These are phyloP conservation scores for Tilletiopsis washingtonensis DNA, from an alignment of 1,284 basidiomycete species.

Conservation along the genomic window DNA sequence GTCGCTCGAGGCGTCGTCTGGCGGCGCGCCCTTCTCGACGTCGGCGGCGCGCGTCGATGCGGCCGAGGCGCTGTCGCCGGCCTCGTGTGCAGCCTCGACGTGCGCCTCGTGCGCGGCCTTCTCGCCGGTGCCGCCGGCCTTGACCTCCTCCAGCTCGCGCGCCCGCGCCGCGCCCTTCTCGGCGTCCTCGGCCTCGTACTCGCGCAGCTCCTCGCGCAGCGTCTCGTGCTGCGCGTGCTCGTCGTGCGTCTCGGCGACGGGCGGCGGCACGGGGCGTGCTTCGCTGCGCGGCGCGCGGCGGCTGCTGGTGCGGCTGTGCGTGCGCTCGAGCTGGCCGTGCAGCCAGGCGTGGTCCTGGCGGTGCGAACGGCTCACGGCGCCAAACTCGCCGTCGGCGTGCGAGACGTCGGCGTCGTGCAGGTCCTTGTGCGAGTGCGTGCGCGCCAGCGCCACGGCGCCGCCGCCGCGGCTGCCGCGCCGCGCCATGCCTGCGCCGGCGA, in stretches of 20 bases:
- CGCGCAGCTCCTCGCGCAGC: neutral
- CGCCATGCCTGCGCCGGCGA: too few species aligned
- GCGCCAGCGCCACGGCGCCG: slow-evolving; percentile 12
- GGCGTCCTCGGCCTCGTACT: neutral
- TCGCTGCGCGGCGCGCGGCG: too few species aligned
- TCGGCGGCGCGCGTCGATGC: too few species aligned
- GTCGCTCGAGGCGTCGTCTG: neutral
- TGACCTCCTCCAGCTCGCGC: neutral
- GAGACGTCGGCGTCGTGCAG: slow-evolving; percentile 1
- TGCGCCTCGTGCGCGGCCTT: neutral
- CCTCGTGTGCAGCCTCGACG: too few species aligned
- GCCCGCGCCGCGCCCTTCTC: neutral
- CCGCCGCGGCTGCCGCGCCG: too few species aligned
- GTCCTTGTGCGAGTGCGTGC: neutral
- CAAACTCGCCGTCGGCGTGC: neutral
- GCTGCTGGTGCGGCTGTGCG: too few species aligned
- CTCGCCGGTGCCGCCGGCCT: neutral
- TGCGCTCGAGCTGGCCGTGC: neutral
- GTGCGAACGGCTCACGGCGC: neutral
- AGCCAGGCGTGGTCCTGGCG: too few species aligned
- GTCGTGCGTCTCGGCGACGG: neutral
- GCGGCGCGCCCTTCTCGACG: too few species aligned
- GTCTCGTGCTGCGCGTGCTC: neutral
- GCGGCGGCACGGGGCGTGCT: too few species aligned
- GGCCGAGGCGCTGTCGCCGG: neutral